Evolutionary conservation across 768 basidiomycete species (phyloP).

Genomic region (Suillus variegatus): DNA sequence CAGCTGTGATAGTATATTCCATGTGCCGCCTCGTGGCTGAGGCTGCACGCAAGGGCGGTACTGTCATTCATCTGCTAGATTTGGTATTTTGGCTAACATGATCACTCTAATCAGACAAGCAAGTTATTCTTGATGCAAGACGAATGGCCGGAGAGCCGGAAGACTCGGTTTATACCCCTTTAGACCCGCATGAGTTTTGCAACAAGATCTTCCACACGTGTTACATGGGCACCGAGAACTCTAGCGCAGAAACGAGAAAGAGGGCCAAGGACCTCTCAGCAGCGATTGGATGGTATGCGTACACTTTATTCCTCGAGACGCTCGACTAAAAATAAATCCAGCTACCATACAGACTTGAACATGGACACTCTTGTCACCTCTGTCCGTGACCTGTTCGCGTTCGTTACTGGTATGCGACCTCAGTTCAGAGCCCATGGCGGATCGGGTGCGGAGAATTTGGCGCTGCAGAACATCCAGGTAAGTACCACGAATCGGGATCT

Average conservation of each 20-base stretch:
- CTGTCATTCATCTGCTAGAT: slow-evolving; percentile 19
- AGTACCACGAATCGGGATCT: slow-evolving; percentile 1
- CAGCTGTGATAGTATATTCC: slow-evolving; percentile 91
- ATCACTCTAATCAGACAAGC: slow-evolving; percentile 52
- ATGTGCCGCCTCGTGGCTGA: slow-evolving; percentile 93
- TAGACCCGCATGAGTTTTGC: slow-evolving; percentile 85
- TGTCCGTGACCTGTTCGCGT: slow-evolving; percentile 76
- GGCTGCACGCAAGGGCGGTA: slow-evolving; percentile 74
- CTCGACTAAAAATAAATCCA: slow-evolving; percentile 29
- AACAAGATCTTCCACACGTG: slow-evolving; percentile 93
- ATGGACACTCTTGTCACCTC: slow-evolving; percentile 93
- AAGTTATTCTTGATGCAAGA: slow-evolving; percentile 89
- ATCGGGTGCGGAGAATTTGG: slow-evolving; percentile 84
- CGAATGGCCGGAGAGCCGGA: slow-evolving; percentile 85
- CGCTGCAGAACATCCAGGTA: slow-evolving; percentile 96
- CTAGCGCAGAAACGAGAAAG: slow-evolving; percentile 79
- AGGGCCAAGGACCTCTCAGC: slow-evolving; percentile 86
- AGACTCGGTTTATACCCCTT: slow-evolving; percentile 80
- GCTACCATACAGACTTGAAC: slow-evolving; percentile 93
- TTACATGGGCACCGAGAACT: slow-evolving; percentile 99
- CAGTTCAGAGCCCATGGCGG: slow-evolving; percentile 90
- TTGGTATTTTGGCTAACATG: neutral
- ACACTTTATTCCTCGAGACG: neutral
- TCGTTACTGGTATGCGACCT: slow-evolving; percentile 75
- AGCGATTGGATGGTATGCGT: slow-evolving; percentile 82